Evolutionary conservation across 1,139 yeast genomes (phyloP), one percentile per base, ranked within the genome.

Genomic region (Yamadazyma kanchanaburiensis): DNA sequence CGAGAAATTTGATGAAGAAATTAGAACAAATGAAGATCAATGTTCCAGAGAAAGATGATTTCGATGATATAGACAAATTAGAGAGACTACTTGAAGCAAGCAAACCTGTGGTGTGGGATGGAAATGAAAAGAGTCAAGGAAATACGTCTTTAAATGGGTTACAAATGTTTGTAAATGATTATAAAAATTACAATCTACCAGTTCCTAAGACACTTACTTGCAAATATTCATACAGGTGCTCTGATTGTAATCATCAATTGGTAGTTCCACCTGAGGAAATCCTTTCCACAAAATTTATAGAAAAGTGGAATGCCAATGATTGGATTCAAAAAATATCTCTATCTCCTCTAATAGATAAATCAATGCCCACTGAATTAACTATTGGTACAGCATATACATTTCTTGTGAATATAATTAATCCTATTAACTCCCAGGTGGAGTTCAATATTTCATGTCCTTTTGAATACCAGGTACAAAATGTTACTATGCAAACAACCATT

Each of bases 301-400:
- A 47, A 14, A 57, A 53, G 34, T 61, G 57, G 46, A 53, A 56
- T 34, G 70, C 70, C 3, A 40, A 53, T 9, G 71, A 65, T 22
- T 53, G 47, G 18, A 27, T 64, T 31, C 72, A 72, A 4, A 32
- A 44, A 3, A 30, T 60, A 2, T 45, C 43, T 10, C 34, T 41
- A 9, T 27, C 41, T 5, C 39, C 45, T 7, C 17, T 28, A 13
- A 18, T 36, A 4, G 30, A 28, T 15, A 27, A 38, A 19, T 4
- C 11, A 5, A 23, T 37, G 12, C 46, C 43, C 3, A n/a, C 6
- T 3, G 7, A 47, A 1, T 31, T 46, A 18, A 30, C 33, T 12
- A 21, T 46, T 21, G 34, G 33, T 11, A 31, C 29, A 26, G 26
- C 33, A 22, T 41, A 42, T 26, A 37, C 40, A 2, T 51, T 59